Percentiles rank a stretch among this genome's conserved stretches.
Evolutionary conservation across 345 rosid genomes (phyloP).

Genomic region (Geranium brycei): DNA sequence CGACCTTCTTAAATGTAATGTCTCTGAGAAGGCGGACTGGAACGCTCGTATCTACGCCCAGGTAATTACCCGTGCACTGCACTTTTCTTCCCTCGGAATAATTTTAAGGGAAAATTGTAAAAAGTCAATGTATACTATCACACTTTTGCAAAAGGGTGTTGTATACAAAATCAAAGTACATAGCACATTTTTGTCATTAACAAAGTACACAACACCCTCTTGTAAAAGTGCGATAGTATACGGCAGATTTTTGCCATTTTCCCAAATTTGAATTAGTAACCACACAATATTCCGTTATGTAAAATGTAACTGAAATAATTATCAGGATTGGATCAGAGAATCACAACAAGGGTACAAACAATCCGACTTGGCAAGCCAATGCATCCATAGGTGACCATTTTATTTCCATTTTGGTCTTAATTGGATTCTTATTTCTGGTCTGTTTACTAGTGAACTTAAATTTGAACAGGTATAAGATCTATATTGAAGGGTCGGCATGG

Average conservation of each 20-base stretch:
- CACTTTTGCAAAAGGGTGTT: no score
- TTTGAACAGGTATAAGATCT: slow-evolving; percentile 53
- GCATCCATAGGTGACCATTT: slow-evolving; percentile 44
- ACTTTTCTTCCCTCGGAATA: no score
- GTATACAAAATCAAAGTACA: no score
- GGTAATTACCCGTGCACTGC: slow-evolving; percentile 26
- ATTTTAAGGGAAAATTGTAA: no score
- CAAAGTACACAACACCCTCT: no score
- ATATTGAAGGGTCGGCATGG: slow-evolving; percentile 79
- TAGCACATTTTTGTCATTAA: no score
- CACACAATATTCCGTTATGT: no score
- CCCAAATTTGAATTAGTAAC: no score
- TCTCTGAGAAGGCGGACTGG: slow-evolving; percentile 62
- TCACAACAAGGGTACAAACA: slow-evolving; percentile 53
- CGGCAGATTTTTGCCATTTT: no score
- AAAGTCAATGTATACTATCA: no score
- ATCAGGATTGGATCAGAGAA: slow-evolving; percentile 56
- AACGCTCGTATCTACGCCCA: slow-evolving; percentile 69
- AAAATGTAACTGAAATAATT: no score
- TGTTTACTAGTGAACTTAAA: neutral
- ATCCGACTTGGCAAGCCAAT: slow-evolving; percentile 69
- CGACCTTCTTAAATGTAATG: slow-evolving; percentile 68
- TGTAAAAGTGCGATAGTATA: no score
- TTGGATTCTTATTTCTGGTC: neutral
- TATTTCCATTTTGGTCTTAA: neutral